Conservation (phyloP, 2,329 filamentous ascomycete genomes). For the Annulohypoxylon truncatum region DNA sequence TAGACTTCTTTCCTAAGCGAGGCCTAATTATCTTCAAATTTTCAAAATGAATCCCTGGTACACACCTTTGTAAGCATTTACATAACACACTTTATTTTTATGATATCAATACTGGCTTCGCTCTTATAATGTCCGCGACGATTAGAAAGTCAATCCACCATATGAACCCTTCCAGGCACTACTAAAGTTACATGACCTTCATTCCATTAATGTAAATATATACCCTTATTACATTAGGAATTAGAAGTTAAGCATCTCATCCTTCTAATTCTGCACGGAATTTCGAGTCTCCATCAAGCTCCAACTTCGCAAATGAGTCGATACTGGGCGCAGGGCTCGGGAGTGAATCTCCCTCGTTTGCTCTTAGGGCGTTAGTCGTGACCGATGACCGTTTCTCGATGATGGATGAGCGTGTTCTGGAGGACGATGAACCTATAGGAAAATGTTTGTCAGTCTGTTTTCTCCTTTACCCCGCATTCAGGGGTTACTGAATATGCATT, state of each 20-base stretch:
- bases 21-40: neutral
- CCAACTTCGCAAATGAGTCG: constrained; percentile 33
- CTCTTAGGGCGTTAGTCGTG: neutral
- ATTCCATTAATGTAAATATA: neutral
- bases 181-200: neutral
- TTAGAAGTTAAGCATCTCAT: neutral
- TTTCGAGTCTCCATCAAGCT: constrained; percentile 21
- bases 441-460: neutral
- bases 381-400: constrained; percentile 26
- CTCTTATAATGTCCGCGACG: neutral
- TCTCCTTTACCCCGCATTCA: neutral
- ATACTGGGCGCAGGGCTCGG: constrained; percentile 26
- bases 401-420: constrained; percentile 21
- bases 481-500: neutral
- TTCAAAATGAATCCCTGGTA: neutral
- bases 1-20: neutral
- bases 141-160: neutral
- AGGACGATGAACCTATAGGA: constrained; percentile 17
- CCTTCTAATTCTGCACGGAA: constrained; percentile 36
- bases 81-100: constrained; percentile 7
- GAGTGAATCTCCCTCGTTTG: neutral
- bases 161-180: no score
- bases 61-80: constrained; percentile 4
- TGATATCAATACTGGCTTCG: neutral
- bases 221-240: neutral